A percentile compares a stretch with the other conserved stretches of the same genome.
Evolutionary conservation across 2,329 filamentous ascomycete genomes (phyloP).

Genomic region (Colletotrichum sp.): DNA sequence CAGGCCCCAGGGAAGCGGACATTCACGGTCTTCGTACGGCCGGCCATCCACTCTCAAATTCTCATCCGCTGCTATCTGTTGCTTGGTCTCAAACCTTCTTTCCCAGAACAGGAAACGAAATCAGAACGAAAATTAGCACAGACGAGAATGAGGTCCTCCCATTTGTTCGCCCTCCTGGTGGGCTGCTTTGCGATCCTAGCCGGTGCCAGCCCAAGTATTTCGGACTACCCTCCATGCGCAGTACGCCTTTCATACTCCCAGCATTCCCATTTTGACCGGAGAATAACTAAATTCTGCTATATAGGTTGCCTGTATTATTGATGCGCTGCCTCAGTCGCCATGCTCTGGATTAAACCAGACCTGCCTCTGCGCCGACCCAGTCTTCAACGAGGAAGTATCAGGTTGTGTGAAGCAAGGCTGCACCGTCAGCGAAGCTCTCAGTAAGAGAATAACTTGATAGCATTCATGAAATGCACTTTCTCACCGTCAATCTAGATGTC

Average conservation of each 20-base stretch:
- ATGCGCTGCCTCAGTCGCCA: neutral
- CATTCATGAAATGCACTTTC: neutral
- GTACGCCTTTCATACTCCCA: neutral
- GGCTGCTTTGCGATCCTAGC: neutral
- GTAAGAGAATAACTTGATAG: neutral
- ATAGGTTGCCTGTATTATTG: neutral
- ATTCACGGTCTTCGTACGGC: neutral
- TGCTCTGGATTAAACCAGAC: neutral
- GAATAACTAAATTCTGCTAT: fast-evolving
- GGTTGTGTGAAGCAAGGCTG: neutral
- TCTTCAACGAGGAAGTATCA: neutral
- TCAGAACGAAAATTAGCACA: fast-evolving
- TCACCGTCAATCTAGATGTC: neutral
- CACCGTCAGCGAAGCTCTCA: neutral
- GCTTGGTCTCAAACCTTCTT: neutral
- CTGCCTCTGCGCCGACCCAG: neutral
- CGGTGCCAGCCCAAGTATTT: neutral
- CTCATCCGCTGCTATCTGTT: neutral
- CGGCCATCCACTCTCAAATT: neutral
- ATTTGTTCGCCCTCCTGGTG: neutral
- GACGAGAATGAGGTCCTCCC: neutral
- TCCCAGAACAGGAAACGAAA: fast-evolving
- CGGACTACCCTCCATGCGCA: neutral
- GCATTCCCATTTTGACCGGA: neutral
- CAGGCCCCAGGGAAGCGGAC: fast-evolving